These are phyloP conservation scores for Steccherinum ochraceum DNA, from an alignment of 768 basidiomycete species.

Conservation along the genomic window DNA sequence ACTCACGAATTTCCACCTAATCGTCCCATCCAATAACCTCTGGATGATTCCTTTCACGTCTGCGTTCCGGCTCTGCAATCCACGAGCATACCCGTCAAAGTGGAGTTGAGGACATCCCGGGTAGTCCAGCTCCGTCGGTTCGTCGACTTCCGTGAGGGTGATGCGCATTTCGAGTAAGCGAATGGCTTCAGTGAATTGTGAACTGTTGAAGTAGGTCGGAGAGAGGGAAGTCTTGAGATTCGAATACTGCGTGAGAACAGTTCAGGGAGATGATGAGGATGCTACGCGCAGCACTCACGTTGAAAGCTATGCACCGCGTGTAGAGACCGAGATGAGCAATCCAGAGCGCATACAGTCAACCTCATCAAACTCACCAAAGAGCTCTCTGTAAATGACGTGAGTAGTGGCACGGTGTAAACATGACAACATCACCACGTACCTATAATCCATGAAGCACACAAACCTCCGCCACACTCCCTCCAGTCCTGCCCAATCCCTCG, in stretches of 20 bases:
- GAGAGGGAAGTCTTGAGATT: conserved; percentile 10
- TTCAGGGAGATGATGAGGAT: background rate
- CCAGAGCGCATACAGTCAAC: background rate
- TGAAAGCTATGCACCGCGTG: conserved; percentile 17
- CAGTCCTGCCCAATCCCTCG: conserved; percentile 67
- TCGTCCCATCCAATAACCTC: conserved; percentile 25
- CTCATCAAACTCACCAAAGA: conserved; percentile 32
- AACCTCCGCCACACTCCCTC: conserved; percentile 72
- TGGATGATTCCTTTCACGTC: conserved; percentile 28
- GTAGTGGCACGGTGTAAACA: background rate
- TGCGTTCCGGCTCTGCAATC: conserved; percentile 21
- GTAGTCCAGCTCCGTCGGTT: conserved; percentile 9
- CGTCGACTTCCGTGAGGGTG: background rate
- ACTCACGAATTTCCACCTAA: conserved; percentile 49
- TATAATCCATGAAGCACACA: conserved; percentile 76
- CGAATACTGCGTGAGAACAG: conserved; percentile 11
- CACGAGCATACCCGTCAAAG: conserved; percentile 24
- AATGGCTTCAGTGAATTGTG: conserved; percentile 54
- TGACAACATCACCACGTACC: conserved; percentile 30
- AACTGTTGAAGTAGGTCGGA: conserved; percentile 40
- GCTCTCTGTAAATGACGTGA: conserved; percentile 25
- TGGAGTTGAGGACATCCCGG: conserved; percentile 22
- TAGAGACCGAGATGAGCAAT: conserved; percentile 1
- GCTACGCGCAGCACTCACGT: conserved; percentile 17
- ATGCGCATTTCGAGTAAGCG: conserved; percentile 43